phyloP scores from a whole-genome alignment of 2,329 filamentous ascomycete genomes.

The Ambrosiella cleistominuta region DNA sequence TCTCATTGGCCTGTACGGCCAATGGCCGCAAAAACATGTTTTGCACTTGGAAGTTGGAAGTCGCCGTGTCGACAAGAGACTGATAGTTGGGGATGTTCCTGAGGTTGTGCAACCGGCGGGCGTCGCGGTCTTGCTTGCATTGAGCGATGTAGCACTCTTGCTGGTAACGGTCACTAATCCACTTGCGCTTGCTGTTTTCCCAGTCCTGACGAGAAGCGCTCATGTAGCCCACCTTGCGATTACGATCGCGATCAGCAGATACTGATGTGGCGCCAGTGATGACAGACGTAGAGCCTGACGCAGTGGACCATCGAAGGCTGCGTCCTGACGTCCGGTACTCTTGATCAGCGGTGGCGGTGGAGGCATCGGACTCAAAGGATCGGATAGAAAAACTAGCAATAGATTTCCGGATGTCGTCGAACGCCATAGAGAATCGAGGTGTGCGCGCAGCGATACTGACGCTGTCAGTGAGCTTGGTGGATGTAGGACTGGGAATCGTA shows the following conservation, averaged over 20 bases:
- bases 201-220: constrained; percentile 4
- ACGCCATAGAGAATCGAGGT: constrained; percentile 9
- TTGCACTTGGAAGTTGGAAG: constrained; percentile 9
- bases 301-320: constrained; percentile 8
- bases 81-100: constrained; percentile 3
- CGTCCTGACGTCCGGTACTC: constrained; percentile 10
- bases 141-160: constrained; percentile 10
- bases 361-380: constrained; percentile 11
- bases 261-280: neutral
- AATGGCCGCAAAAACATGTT: constrained; percentile 9
- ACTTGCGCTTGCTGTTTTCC: constrained; percentile 6
- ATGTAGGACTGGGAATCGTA: constrained; percentile 6
- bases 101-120: neutral
- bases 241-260: neutral
- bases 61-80: constrained; percentile 5
- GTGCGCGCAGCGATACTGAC: constrained; percentile 6
- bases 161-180: constrained; percentile 8
- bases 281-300: constrained; percentile 6
- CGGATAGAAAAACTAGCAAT: constrained; percentile 13
- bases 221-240: constrained; percentile 4
- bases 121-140: constrained; percentile 3
- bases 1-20: constrained; percentile 6
- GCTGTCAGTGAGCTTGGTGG: neutral
- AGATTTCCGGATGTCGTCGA: constrained; percentile 14
- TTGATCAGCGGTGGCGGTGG: neutral